Percentiles rank a stretch among this genome's conserved stretches.
Evolutionary conservation across 345 rosid species (phyloP).

Genomic region (Eucalyptus coolabah): DNA sequence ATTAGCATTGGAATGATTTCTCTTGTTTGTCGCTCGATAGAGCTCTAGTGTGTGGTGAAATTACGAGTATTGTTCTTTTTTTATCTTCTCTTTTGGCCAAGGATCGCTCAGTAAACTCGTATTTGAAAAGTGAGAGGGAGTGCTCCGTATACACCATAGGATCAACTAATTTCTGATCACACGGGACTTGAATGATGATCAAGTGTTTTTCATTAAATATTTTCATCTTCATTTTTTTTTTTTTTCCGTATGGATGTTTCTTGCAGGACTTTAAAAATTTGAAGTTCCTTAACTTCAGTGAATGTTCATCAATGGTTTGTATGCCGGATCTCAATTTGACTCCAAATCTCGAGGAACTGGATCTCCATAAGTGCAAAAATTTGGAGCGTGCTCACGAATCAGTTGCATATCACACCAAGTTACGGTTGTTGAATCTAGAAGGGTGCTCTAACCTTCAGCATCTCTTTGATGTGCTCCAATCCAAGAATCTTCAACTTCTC

Average conservation of each 20-base stretch:
- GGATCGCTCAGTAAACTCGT: not conserved
- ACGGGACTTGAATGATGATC: not conserved
- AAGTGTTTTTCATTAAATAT: not conserved
- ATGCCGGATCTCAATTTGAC: accelerated
- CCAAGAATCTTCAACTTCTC: too few relatives aligned
- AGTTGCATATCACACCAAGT: too few relatives aligned
- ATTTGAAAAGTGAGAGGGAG: not conserved
- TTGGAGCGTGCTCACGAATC: too few relatives aligned
- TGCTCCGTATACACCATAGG: not conserved
- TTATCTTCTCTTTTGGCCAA: not conserved
- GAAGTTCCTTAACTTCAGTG: too few relatives aligned
- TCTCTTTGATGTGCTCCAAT: accelerated
- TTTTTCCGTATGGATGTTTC: too few relatives aligned
- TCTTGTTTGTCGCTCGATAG: not conserved
- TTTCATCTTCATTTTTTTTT: not conserved
- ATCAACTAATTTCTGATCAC: not conserved
- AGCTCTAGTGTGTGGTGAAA: not conserved
- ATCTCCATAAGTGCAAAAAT: too few relatives aligned
- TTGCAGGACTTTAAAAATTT: too few relatives aligned
- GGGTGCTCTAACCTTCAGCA: too few relatives aligned
- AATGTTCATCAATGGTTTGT: accelerated
- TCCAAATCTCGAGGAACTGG: too few relatives aligned
- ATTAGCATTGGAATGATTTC: not conserved
- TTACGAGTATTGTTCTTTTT: not conserved
- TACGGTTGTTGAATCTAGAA: accelerated